These are phyloP conservation scores for Fusarium piperis DNA, from an alignment of 2,329 filamentous ascomycete species.

Conservation along the genomic window DNA sequence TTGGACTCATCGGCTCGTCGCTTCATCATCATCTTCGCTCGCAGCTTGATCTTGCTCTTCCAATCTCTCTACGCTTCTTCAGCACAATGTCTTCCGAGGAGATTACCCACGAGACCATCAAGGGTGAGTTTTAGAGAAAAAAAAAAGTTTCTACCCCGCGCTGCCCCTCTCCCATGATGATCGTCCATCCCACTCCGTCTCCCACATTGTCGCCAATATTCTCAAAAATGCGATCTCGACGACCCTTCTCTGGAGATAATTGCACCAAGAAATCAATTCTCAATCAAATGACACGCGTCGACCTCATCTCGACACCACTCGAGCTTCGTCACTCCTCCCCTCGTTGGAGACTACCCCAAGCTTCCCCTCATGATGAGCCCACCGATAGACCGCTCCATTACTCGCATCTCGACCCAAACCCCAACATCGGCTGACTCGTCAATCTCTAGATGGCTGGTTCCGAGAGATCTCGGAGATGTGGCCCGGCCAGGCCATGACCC, in stretches of 20 bases:
- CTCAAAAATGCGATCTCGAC: background rate
- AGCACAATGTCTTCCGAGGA: conserved; percentile 67
- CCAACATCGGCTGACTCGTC: conserved; percentile 17
- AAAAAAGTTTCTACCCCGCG: conserved; percentile 26
- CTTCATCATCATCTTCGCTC: conserved; percentile 15
- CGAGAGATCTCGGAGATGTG: conserved; percentile 99
- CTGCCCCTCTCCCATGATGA: conserved; percentile 44
- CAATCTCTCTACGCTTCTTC: conserved; percentile 15
- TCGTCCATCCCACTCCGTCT: background rate
- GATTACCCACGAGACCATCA: conserved; percentile 80
- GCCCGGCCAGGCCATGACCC: conserved; percentile 98
- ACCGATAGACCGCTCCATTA: background rate
- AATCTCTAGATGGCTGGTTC: conserved; percentile 93
- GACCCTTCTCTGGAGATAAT: background rate
- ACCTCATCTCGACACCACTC: background rate
- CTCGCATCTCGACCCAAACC: background rate
- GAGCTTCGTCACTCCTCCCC: background rate
- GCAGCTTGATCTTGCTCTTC: background rate
- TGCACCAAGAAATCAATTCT: background rate
- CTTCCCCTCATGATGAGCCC: conserved; percentile 1
- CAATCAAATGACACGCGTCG: background rate
- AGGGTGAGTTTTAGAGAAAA: conserved; percentile 61
- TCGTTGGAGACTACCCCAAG: background rate
- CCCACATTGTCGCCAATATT: background rate
- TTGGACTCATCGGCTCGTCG: conserved; percentile 26